phyloP scores from a whole-genome alignment of 208 protist species.

The Leishmania tarentolae region DNA sequence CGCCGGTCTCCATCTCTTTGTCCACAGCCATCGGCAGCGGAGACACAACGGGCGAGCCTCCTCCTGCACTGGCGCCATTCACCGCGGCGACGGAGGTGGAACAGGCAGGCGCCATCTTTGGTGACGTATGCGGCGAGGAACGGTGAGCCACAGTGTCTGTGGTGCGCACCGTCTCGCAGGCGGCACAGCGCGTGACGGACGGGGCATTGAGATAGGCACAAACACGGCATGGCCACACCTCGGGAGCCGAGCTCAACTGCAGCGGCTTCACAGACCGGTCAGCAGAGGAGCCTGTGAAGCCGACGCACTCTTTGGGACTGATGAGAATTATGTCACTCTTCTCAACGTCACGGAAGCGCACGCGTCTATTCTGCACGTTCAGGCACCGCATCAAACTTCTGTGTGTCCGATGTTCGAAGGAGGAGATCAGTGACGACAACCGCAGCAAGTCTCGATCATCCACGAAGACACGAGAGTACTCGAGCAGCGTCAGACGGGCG shows the following conservation, averaged over 20 bases:
- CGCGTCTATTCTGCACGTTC: conserved; percentile 68
- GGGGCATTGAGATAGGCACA: conserved; percentile 79
- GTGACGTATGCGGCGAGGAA: conserved; percentile 5
- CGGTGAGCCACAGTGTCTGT: conserved; percentile 11
- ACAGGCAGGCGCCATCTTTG: conserved; percentile 5
- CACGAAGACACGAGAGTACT: conserved; percentile 88
- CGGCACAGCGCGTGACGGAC: conserved; percentile 45
- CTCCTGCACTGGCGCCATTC: background rate
- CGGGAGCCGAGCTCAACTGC: conserved; percentile 32
- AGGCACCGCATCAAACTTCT: conserved; percentile 78
- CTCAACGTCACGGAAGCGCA: conserved; percentile 61
- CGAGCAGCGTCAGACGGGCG: conserved; percentile 73
- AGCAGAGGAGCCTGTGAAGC: conserved; percentile 17
- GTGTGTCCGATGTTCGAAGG: conserved; percentile 68
- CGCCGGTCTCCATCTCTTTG: background rate
- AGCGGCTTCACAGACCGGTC: conserved; percentile 29
- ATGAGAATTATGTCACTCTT: conserved; percentile 67
- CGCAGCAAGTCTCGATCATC: conserved; percentile 61
- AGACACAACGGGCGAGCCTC: background rate
- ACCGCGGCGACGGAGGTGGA: background rate
- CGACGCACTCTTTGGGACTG: conserved; percentile 49
- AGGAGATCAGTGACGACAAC: conserved; percentile 53
- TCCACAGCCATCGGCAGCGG: background rate
- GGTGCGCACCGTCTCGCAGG: conserved; percentile 57
- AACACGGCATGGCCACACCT: conserved; percentile 75